These are phyloP conservation scores for Triticum monococcum DNA, from an alignment of 176 grass and related monocot genomes.

Conservation along the genomic window DNA sequence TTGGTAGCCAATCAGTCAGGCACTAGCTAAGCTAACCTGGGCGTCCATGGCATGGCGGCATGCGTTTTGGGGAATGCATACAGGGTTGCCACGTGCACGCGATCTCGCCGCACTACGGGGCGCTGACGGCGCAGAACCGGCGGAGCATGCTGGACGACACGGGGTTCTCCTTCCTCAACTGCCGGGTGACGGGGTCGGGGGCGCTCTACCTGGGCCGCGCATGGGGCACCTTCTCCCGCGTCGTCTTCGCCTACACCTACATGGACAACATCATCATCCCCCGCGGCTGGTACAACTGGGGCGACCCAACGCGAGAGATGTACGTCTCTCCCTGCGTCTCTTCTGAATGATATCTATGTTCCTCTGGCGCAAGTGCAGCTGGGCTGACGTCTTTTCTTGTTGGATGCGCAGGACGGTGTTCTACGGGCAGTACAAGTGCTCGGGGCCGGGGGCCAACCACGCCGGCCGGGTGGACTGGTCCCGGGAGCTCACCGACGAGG, in stretches of 20 bases:
- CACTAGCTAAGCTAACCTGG: not conserved
- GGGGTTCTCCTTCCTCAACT: conserved; percentile 92
- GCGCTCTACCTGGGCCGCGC: conserved; percentile 90
- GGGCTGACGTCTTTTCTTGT: too few species aligned
- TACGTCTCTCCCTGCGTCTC: not conserved
- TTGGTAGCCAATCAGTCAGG: too few species aligned
- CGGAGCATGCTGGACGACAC: conserved; percentile 83
- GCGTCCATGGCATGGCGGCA: not conserved
- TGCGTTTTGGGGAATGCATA: not conserved
- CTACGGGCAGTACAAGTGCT: conserved; percentile 97
- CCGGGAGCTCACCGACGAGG: conserved; percentile 88
- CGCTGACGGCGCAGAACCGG: conserved; percentile 87
- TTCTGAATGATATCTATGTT: not conserved
- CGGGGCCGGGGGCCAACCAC: conserved; percentile 65
- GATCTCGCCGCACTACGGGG: conserved; percentile 74
- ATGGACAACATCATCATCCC: conserved; percentile 97
- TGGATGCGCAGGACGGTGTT: conserved; percentile 80
- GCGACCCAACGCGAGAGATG: conserved; percentile 83
- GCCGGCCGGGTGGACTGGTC: conserved; percentile 79
- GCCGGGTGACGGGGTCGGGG: conserved; percentile 82
- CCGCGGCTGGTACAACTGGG: conserved; percentile 88
- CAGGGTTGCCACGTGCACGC: conserved; percentile 89
- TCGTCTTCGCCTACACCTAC: conserved; percentile 95
- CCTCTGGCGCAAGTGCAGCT: not conserved
- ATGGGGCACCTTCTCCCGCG: conserved; percentile 89